Percentiles rank a stretch among this genome's conserved stretches.
Evolutionary conservation across 2,329 filamentous ascomycete genomes (phyloP).

Genomic region (Lachnellula cervina): DNA sequence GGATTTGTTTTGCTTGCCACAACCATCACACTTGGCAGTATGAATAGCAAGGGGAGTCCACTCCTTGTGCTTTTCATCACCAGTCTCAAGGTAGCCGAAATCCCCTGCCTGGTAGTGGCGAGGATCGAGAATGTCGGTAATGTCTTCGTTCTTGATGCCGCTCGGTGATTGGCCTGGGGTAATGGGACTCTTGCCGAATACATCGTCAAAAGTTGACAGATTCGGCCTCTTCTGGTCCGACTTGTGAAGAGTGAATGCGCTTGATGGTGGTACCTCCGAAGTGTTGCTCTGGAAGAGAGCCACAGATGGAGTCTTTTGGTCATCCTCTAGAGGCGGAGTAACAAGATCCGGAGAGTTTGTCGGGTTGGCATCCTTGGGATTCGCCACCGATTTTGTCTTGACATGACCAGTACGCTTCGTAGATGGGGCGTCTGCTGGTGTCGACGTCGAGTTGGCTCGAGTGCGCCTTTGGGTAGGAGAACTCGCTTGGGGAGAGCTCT

Average conservation of each 20-base stretch:
- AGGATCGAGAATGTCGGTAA: background rate
- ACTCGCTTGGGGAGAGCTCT: background rate
- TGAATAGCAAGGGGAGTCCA: constrained; percentile 5
- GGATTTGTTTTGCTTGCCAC: constrained; percentile 1
- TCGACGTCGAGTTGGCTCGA: background rate
- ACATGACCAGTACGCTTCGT: background rate
- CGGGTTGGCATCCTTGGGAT: background rate
- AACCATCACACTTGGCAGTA: constrained; percentile 12
- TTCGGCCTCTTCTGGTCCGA: background rate
- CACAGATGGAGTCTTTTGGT: background rate
- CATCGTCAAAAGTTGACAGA: background rate
- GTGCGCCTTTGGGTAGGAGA: background rate
- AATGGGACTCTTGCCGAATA: background rate
- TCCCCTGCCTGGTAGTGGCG: background rate
- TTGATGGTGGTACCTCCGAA: background rate
- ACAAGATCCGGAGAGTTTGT: background rate
- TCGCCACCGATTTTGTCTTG: background rate
- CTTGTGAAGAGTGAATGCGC: background rate
- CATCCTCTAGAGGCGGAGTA: background rate
- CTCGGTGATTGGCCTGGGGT: background rate
- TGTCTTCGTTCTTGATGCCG: background rate
- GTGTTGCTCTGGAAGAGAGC: too few species aligned
- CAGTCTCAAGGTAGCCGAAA: background rate
- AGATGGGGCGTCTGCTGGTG: background rate
- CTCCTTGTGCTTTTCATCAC: background rate